phyloP scores from a whole-genome alignment of 371 early-diverging fungal genomes.

The Apophysomyces ossiformis region DNA sequence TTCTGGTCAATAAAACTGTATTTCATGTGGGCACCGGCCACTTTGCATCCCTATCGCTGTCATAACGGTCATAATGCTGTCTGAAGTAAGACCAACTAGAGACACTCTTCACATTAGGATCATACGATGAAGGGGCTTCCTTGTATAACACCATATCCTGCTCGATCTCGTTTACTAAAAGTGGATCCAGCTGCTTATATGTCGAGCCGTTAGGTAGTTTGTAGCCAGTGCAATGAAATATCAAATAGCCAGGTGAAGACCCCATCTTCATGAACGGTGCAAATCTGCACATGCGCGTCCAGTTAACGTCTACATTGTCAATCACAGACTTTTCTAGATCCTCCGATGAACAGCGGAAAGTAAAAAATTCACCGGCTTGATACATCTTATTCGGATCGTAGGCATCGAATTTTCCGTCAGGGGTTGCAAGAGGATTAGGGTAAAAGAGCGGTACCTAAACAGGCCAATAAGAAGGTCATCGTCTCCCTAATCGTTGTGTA shows the following conservation, averaged over 20 bases:
- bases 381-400: slow-evolving; percentile 41
- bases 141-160: slow-evolving; percentile 21
- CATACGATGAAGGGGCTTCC: slow-evolving; percentile 27
- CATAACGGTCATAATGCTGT: slow-evolving; percentile 36
- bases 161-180: slow-evolving; percentile 29
- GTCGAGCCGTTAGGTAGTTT: slow-evolving; percentile 36
- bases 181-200: slow-evolving; percentile 25
- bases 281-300: slow-evolving; percentile 38
- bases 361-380: slow-evolving; percentile 47
- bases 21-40: slow-evolving; percentile 26
- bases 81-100: slow-evolving; percentile 45
- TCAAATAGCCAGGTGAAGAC: slow-evolving; percentile 27
- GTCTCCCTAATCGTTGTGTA: neutral
- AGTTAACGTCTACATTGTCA: slow-evolving; percentile 39
- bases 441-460: slow-evolving; percentile 40
- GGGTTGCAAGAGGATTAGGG: slow-evolving; percentile 34
- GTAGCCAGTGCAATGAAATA: slow-evolving; percentile 41
- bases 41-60: slow-evolving; percentile 21
- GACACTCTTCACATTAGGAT: slow-evolving; percentile 26
- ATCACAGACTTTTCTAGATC: slow-evolving; percentile 25
- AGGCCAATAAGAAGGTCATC: neutral
- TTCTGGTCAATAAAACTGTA: neutral
- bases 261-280: slow-evolving; percentile 51
- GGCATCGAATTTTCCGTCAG: slow-evolving; percentile 32
- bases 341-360: slow-evolving; percentile 29